Conservation (phyloP, 2,329 filamentous ascomycete genomes). For the Colletotrichum sp. region DNA sequence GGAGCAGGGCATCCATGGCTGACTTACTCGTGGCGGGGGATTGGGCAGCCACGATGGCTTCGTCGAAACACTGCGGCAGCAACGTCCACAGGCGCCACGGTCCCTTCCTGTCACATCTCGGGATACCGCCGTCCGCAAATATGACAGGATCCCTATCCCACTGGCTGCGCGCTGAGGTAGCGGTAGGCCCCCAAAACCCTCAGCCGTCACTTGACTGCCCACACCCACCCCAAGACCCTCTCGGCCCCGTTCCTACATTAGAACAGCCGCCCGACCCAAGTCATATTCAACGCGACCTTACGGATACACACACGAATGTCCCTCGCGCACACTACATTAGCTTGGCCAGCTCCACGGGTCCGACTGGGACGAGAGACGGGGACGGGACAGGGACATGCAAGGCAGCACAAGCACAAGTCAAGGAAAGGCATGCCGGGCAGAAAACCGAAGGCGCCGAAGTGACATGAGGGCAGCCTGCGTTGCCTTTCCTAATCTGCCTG, state of each 20-base stretch:
- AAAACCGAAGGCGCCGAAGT: neutral
- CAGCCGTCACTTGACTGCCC: neutral
- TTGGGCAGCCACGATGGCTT: conserved; percentile 1
- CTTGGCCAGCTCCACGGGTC: conserved; percentile 14
- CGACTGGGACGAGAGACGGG: neutral
- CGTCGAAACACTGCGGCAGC: neutral
- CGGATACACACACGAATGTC: neutral
- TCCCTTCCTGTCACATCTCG: conserved; percentile 3
- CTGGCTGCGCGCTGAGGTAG: neutral
- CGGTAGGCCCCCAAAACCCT: conserved; percentile 1
- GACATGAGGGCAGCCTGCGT: neutral
- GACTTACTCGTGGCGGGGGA: neutral
- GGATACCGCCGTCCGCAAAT: conserved; percentile 9
- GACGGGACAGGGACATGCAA: neutral
- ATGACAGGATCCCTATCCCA: conserved; percentile 12
- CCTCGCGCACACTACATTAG: neutral
- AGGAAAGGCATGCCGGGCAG: neutral
- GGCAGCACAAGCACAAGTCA: neutral
- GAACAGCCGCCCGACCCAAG: conserved; percentile 6
- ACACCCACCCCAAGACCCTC: conserved; percentile 3
- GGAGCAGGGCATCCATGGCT: neutral
- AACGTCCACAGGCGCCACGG: neutral
- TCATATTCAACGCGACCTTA: neutral
- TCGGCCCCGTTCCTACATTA: conserved; percentile 21
- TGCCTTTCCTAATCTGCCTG: neutral